A percentile compares a stretch with the other conserved stretches of the same genome.
These are phyloP conservation scores for Erodium maritimum DNA, from an alignment of 345 rosid species.

Conservation along the genomic window DNA sequence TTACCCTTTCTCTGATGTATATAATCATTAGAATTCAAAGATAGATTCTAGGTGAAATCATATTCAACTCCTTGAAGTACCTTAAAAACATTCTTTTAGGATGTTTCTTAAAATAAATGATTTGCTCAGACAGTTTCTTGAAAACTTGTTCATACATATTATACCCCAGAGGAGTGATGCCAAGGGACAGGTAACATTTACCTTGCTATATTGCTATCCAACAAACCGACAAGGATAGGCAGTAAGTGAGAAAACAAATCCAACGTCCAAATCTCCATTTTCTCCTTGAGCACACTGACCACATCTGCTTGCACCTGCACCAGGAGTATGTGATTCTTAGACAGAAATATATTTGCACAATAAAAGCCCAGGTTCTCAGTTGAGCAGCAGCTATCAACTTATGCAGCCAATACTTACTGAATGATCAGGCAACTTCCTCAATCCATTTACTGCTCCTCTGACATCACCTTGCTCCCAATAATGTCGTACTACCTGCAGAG, in stretches of 20 bases:
- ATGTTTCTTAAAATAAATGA: no score
- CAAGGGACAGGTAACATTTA: no score
- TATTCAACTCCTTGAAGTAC: neutral
- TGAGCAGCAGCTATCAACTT: conserved; percentile 1
- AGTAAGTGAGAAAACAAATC: conserved; percentile 77
- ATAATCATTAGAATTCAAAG: no score
- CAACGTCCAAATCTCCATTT: conserved; percentile 67
- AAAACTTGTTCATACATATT: no score
- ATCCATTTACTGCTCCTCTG: conserved; percentile 67
- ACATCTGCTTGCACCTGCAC: conserved; percentile 88
- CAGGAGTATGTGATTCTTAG: conserved; percentile 11
- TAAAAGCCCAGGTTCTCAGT: neutral
- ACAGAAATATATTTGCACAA: neutral
- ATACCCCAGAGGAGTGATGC: no score
- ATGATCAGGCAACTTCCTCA: conserved; percentile 85
- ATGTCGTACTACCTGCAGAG: conserved; percentile 70
- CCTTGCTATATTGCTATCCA: conserved; percentile 86
- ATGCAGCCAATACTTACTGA: conserved; percentile 51
- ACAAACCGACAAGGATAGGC: conserved; percentile 75
- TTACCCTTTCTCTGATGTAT: neutral
- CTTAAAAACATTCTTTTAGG: no score
- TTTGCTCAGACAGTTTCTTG: no score
- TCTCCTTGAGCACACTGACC: conserved; percentile 63
- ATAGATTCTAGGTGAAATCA: neutral
- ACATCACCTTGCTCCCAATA: conserved; percentile 73